Evolutionary conservation across 169 alveolate genomes (phyloP).

Genomic region (Babesia sp.): DNA sequence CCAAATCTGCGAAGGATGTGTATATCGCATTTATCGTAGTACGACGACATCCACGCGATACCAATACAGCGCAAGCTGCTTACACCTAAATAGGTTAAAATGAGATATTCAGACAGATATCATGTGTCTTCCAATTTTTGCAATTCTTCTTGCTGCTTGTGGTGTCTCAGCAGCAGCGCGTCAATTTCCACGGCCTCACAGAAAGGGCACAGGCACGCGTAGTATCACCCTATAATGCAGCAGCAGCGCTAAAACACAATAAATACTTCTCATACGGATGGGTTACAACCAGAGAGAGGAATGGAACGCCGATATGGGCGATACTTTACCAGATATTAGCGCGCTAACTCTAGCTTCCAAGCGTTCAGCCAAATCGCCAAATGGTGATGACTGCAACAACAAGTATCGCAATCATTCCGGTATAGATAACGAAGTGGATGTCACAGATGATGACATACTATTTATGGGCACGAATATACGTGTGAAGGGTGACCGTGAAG

Average conservation of each 20-base stretch:
- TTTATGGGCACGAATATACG: constrained; percentile 45
- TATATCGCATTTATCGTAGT: background rate
- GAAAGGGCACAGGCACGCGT: background rate
- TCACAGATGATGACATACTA: constrained; percentile 42
- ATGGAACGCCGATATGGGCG: constrained; percentile 6
- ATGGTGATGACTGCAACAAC: background rate
- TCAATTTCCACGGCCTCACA: constrained; percentile 4
- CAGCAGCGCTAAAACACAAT: background rate
- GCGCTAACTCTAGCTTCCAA: constrained; percentile 7
- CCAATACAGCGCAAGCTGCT: too few relatives aligned
- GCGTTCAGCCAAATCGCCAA: background rate
- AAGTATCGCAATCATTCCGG: background rate
- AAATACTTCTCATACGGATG: background rate
- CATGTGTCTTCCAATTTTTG: too few relatives aligned
- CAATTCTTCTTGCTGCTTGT: background rate
- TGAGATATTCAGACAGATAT: too few relatives aligned
- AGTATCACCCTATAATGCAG: background rate
- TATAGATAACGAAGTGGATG: background rate
- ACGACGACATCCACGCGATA: background rate
- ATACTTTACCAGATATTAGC: constrained; percentile 11
- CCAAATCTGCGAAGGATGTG: background rate
- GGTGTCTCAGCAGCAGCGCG: constrained; percentile 9
- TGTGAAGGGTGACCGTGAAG: constrained; percentile 42
- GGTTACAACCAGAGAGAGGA: background rate
- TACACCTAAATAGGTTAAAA: too few relatives aligned